phyloP scores from a whole-genome alignment of 1,284 basidiomycete genomes.

The Cystobasidiaceae sp. region DNA sequence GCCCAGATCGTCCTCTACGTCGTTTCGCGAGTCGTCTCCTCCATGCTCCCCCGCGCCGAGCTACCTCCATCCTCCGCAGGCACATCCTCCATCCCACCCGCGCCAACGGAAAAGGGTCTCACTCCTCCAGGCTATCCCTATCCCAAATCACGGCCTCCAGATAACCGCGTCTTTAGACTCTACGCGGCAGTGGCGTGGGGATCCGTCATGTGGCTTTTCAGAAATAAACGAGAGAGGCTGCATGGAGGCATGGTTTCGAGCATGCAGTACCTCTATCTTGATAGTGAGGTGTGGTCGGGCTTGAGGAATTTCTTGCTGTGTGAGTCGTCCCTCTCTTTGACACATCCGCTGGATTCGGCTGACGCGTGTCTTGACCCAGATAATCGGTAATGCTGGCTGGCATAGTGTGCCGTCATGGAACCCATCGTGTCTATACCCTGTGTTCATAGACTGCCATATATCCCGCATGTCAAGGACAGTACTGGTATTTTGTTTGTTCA shows the following conservation, averaged over 20 bases:
- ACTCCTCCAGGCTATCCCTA: slow-evolving; percentile 47
- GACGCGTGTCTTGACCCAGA: neutral
- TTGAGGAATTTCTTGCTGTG: slow-evolving; percentile 34
- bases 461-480: too few species aligned
- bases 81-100: slow-evolving; percentile 51
- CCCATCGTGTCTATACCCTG: too few species aligned
- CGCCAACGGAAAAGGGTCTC: slow-evolving; percentile 44
- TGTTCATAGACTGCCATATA: too few species aligned
- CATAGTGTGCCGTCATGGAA: neutral
- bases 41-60: slow-evolving; percentile 68
- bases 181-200: slow-evolving; percentile 93
- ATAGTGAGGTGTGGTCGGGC: slow-evolving; percentile 34
- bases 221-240: slow-evolving; percentile 74
- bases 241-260: slow-evolving; percentile 76
- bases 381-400: slow-evolving; percentile 1
- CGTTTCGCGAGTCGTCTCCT: slow-evolving; percentile 77
- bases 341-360: neutral
- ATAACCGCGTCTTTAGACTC: slow-evolving; percentile 72
- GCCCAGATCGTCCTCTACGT: slow-evolving; percentile 91
- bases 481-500: too few species aligned
- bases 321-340: slow-evolving; percentile 20
- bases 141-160: slow-evolving; percentile 66
- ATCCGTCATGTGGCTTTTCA: slow-evolving; percentile 94
- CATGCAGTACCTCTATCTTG: slow-evolving; percentile 46
- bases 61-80: slow-evolving; percentile 33